These are phyloP conservation scores for Aegilops sharonensis DNA, from an alignment of 176 grass and related monocot species.

Conservation along the genomic window DNA sequence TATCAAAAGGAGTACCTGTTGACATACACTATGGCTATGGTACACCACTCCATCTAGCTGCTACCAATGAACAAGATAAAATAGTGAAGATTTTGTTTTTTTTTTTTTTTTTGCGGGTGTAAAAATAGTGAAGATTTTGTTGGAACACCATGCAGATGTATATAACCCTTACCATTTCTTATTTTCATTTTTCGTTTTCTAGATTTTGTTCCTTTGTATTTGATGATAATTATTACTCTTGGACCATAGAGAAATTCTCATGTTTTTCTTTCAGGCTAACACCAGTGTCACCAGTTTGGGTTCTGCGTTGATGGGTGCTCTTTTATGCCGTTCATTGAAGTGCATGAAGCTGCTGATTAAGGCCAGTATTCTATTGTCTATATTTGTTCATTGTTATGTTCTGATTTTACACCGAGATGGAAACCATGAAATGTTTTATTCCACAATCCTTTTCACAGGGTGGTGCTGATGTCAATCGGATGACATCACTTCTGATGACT, in stretches of 20 bases:
- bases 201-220: background rate
- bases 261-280: constrained; percentile 29
- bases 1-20: too few relatives aligned
- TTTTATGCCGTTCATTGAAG: constrained; percentile 31
- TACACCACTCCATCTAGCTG: too few relatives aligned
- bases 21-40: too few relatives aligned
- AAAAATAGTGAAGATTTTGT: constrained; percentile 36
- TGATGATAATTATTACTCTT: background rate
- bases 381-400: background rate
- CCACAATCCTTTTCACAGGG: constrained; percentile 25
- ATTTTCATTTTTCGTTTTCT: background rate
- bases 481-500: background rate
- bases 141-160: constrained; percentile 42
- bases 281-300: background rate
- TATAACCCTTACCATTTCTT: background rate
- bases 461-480: constrained; percentile 41
- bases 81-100: constrained; percentile 34
- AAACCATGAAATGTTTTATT: background rate
- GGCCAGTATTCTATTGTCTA: constrained; percentile 10
- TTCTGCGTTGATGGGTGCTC: background rate
- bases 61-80: constrained; percentile 21
- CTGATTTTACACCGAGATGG: background rate
- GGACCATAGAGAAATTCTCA: too few relatives aligned
- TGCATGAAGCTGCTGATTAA: constrained; percentile 47
- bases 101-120: too few relatives aligned